Percentiles rank a stretch among this genome's conserved stretches.
Evolutionary conservation across 805 yeast species (phyloP).

Genomic region (Spathaspora boniae): DNA sequence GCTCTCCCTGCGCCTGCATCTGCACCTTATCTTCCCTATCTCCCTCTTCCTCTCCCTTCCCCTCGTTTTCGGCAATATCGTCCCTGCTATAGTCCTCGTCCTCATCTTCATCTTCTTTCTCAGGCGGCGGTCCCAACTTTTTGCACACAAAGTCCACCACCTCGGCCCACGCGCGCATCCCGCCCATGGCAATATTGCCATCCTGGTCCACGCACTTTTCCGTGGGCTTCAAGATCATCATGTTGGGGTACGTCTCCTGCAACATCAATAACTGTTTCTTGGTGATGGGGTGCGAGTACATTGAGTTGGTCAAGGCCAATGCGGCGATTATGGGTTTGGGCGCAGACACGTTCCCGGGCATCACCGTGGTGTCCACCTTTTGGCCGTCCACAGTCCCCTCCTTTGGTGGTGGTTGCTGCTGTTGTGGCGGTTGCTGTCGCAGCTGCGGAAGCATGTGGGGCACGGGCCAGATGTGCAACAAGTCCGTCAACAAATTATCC

Average conservation of each 20-base stretch:
- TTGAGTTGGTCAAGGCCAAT: constrained; percentile 20
- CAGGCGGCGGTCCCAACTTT: constrained; percentile 19
- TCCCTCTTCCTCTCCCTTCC: constrained; percentile 10
- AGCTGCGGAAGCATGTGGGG: constrained; percentile 9
- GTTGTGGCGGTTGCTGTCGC: constrained; percentile 2
- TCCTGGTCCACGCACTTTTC: constrained; percentile 23
- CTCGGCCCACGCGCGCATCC: constrained; percentile 26
- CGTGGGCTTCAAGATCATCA: constrained; percentile 23
- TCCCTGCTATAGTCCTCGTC: constrained; percentile 15
- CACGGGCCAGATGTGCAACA: constrained; percentile 23
- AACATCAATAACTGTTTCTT: constrained; percentile 17
- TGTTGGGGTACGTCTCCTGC: constrained; percentile 22
- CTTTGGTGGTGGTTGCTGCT: background rate
- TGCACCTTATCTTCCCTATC: constrained; percentile 11
- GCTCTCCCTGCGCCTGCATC: constrained; percentile 6
- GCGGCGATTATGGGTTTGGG: constrained; percentile 24
- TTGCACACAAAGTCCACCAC: constrained; percentile 22
- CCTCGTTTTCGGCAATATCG: constrained; percentile 10
- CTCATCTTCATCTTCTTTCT: constrained; percentile 18
- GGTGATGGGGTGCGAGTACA: constrained; percentile 27
- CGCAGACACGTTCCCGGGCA: constrained; percentile 14
- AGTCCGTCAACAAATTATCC: constrained; percentile 20
- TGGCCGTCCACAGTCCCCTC: background rate
- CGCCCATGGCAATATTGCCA: constrained; percentile 28
- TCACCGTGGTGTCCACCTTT: constrained; percentile 12